Evolutionary conservation across 306 rosid genomes (phyloP).

Genomic region (Purshia tridentata): DNA sequence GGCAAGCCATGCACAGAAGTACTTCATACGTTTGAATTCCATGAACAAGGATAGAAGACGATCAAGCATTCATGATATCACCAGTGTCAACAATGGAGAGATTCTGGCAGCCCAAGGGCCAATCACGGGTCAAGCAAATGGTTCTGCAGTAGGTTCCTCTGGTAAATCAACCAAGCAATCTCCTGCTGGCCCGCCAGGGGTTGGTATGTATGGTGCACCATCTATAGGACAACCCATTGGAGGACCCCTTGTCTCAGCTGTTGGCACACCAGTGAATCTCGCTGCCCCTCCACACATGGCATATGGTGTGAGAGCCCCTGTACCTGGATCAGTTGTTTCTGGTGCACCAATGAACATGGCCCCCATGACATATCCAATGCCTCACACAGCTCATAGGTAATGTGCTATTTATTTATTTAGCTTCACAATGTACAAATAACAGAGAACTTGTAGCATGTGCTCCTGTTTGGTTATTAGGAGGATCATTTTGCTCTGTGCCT

Average conservation of each 20-base stretch:
- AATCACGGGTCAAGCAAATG: constrained; percentile 79
- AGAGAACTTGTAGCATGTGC: constrained; percentile 43
- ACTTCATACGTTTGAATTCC: constrained; percentile 91
- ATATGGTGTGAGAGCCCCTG: constrained; percentile 69
- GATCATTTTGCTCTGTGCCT: constrained; percentile 20
- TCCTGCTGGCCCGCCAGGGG: constrained; percentile 52
- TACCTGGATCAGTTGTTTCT: constrained; percentile 63
- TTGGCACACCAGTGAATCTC: constrained; percentile 85
- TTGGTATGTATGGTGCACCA: constrained; percentile 68
- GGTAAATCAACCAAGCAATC: constrained; percentile 55
- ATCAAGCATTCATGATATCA: constrained; percentile 95
- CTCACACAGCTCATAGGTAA: constrained; percentile 75
- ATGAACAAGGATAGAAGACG: constrained; percentile 97
- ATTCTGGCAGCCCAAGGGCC: constrained; percentile 71
- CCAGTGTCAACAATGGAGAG: constrained; percentile 78
- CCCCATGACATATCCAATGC: constrained; percentile 74
- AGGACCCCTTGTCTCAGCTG: constrained; percentile 84
- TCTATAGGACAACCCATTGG: constrained; percentile 90
- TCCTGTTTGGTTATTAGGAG: constrained; percentile 26
- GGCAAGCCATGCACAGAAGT: constrained; percentile 96
- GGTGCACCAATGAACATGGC: constrained; percentile 79
- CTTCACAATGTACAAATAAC: constrained; percentile 52
- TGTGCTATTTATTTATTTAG: constrained; percentile 27
- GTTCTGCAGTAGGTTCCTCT: constrained; percentile 46
- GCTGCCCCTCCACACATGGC: constrained; percentile 65